Conservation (phyloP, 2,329 filamentous ascomycete species). For the Chrysosporium queenslandicum region DNA sequence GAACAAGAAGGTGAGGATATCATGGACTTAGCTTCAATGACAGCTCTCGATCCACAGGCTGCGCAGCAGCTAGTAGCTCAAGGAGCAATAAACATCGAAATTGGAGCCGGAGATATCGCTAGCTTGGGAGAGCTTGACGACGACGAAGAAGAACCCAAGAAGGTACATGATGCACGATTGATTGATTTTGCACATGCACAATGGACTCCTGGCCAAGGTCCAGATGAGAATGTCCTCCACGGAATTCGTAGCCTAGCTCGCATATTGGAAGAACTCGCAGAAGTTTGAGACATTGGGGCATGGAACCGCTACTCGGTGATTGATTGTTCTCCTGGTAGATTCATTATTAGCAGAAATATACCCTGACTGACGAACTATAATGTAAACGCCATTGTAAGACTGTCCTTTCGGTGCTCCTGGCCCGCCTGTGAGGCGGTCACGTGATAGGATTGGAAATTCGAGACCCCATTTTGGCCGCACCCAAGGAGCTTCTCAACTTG, state of each 20-base stretch:
- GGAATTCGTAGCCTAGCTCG: constrained; percentile 62
- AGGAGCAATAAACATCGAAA: neutral
- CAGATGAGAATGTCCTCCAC: constrained; percentile 70
- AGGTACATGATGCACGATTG: constrained; percentile 69
- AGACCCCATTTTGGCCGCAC: neutral
- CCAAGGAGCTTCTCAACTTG: neutral
- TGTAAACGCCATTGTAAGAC: too few relatives aligned
- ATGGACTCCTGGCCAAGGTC: constrained; percentile 71
- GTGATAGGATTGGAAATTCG: neutral
- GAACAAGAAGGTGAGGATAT: neutral
- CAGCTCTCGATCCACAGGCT: neutral
- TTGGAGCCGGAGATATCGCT: neutral
- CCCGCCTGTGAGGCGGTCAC: neutral
- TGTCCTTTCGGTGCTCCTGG: too few relatives aligned
- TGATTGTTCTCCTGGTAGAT: too few relatives aligned
- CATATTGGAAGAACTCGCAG: constrained; percentile 59
- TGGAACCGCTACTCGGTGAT: too few relatives aligned
- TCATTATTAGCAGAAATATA: too few relatives aligned
- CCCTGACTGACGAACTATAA: too few relatives aligned
- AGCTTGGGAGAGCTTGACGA: constrained; percentile 42
- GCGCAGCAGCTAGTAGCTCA: neutral
- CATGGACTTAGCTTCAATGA: neutral
- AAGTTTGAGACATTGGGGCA: constrained; percentile 13
- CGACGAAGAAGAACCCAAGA: constrained; percentile 47
- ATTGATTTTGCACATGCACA: constrained; percentile 95